Evolutionary conservation across 2,329 filamentous ascomycete genomes (phyloP), one percentile per base, ranked within the genome.

Genomic region (Rutstroemia sp.): DNA sequence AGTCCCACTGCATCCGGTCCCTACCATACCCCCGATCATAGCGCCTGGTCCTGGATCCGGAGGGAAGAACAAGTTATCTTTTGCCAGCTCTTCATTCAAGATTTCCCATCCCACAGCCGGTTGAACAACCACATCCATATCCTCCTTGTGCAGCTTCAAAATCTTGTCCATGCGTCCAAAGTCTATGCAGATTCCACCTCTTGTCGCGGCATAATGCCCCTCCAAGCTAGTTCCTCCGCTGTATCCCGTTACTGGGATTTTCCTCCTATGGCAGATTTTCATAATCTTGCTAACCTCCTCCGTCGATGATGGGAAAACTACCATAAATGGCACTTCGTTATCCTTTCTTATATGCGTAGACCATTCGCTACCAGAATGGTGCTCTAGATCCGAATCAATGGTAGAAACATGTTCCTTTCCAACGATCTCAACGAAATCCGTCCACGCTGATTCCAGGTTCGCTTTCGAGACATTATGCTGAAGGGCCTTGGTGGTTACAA

Each of bases 31-130:
- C 57, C 91, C 91, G 65, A 96, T 96, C 85, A 89, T 89, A 59
- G 91, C 91, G 17, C 91, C 90, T 52, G 92, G 91, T 53, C 91
- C 92, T 17, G 91, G 91, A 70, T 96, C 91, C 0, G 90, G 91
- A 21, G 91, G 91, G 73, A 96, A 96, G 77, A 96, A 95, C 3
- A 96, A 79, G 27, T 87, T 87, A 58, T 89, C 77, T 49, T 83
- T 77, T 6, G 75, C 77, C 17, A 96, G 78, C 60, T 86, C 78
- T 66, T 94, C 89, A 68, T 96, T 96, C 40, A 96, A 76, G 8
- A 79, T 69, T 73, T 96, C 89, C 91, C 91, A 96, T 12, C 89
- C 89, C 9, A 96, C 82, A 2, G 88, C 91, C 5, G 87, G 87
- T 71, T 90, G 87, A 19, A 90, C 87, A 6, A 89, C 79, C 14